Base-by-base conservation (phyloP, 805 yeast genomes). In the Yamadazyma tumulicola region DNA sequence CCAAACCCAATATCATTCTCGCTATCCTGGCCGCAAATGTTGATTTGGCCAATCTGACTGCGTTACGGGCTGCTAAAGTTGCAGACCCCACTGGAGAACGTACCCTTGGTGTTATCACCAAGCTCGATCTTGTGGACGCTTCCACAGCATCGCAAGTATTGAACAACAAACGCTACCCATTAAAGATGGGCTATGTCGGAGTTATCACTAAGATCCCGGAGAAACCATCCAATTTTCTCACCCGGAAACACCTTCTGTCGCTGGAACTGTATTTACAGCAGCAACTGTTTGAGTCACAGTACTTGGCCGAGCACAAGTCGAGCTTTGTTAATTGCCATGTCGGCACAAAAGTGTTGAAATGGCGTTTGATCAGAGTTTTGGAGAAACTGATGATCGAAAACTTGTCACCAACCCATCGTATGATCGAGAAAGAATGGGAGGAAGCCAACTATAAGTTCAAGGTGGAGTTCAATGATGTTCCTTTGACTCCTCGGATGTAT, bases 21-120 rank as follows among this genome's bases (percentile, higher is more conserved):
- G 98, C 98, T 0, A 93, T 94, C 17, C 86, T 96, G 8, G 87
- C 98, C 0, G 98, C 98, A 0, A 97, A 93, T 60, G 99, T 93
- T 2, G 99, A 93, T 66, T 67, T 93, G 49, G 98, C 98, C 0
- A 93, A 93, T 57, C 87, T 97, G 20, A 77, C 96, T 1, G 97
- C 98, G 0, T 72, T 93, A 39, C 69, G 95, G 37, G 97, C 98
- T 0, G 83, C 96, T 5, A 81, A 89, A 45, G 41, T 69, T 11
- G 89, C 93, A 0, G 99, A 93, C 57, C 98, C 98, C 12, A 71
- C 77, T 30, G 98, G 99, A 31, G 91, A 86, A 53, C 75, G 99
- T 56, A 93, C 98, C 0, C 83, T 93, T 42, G 99, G 99, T 34
- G 97, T 93, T 6, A 79, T 93, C 34, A 93, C 98, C 3, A 93